A percentile compares a stretch with the other conserved stretches of the same genome.
These are phyloP conservation scores for Pseudogymnoascus sp. DNA, from an alignment of 2,329 filamentous ascomycete species.

Conservation along the genomic window DNA sequence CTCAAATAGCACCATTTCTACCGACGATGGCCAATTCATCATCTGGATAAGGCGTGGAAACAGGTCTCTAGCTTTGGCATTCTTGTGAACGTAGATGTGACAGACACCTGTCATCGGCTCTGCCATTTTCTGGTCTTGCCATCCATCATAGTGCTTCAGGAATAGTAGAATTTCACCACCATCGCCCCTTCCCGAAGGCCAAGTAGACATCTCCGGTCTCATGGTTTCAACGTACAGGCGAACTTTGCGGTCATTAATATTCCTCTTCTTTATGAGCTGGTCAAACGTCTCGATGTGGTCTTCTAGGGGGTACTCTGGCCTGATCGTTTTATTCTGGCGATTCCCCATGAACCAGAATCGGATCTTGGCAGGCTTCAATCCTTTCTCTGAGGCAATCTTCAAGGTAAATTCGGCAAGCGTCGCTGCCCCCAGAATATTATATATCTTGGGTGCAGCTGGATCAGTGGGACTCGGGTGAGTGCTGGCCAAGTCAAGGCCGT, in stretches of 20 bases:
- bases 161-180: conserved; percentile 71
- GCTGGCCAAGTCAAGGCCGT: conserved; percentile 73
- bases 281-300: conserved; percentile 71
- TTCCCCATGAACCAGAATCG: conserved; percentile 99
- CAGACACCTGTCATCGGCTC: conserved; percentile 71
- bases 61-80: conserved; percentile 81
- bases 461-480: conserved; percentile 57
- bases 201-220: conserved; percentile 61
- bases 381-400: conserved; percentile 62
- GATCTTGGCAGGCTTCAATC: conserved; percentile 58
- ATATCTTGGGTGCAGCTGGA: conserved; percentile 59
- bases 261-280: conserved; percentile 37
- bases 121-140: conserved; percentile 55
- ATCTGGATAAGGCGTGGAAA: conserved; percentile 66
- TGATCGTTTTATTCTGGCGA: conserved; percentile 90
- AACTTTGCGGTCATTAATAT: conserved; percentile 44
- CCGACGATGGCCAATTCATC: conserved; percentile 74
- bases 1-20: conserved; percentile 66
- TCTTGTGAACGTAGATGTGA: conserved; percentile 78
- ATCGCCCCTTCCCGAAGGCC: conserved; percentile 52
- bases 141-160: conserved; percentile 82
- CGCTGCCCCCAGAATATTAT: conserved; percentile 65
- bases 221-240: conserved; percentile 57
- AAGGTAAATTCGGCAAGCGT: conserved; percentile 67
- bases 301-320: conserved; percentile 82